These are phyloP conservation scores for Neofusicoccum sp. DNA, from an alignment of 2,329 filamentous ascomycete genomes.

Conservation along the genomic window DNA sequence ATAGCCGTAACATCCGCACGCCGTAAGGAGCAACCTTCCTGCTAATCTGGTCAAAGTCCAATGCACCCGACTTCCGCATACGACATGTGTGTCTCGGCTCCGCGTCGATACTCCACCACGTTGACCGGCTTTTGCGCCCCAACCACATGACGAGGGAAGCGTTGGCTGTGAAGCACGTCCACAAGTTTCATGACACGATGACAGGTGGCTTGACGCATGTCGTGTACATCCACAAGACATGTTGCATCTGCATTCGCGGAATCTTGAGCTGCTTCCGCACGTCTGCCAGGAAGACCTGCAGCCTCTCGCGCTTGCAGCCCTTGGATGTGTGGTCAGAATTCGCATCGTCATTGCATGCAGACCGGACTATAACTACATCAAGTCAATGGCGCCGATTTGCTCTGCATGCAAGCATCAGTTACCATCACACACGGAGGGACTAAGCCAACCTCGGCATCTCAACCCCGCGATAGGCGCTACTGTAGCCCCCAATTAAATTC, in stretches of 20 bases:
- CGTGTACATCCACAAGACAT: not conserved
- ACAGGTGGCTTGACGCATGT: not conserved
- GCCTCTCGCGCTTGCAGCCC: not conserved
- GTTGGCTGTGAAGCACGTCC: not conserved
- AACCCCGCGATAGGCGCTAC: too few relatives aligned
- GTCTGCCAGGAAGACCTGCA: not conserved
- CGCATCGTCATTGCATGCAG: not conserved
- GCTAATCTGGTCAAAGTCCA: too few relatives aligned
- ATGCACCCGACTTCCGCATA: too few relatives aligned
- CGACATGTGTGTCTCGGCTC: too few relatives aligned
- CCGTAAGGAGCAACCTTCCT: too few relatives aligned
- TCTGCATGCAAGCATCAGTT: not conserved
- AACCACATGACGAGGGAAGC: not conserved
- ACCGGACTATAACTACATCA: not conserved
- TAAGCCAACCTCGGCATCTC: not conserved
- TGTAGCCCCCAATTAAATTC: too few relatives aligned
- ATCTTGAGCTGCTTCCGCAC: not conserved
- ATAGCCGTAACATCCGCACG: too few relatives aligned
- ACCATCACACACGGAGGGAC: not conserved
- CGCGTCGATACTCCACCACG: not conserved
- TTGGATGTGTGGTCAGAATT: not conserved
- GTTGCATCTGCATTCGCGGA: not conserved
- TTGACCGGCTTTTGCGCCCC: not conserved
- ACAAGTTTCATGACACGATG: too few relatives aligned
- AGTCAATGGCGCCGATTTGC: not conserved